phyloP scores from a whole-genome alignment of 345 rosid species.

The Cochlearia excelsa region DNA sequence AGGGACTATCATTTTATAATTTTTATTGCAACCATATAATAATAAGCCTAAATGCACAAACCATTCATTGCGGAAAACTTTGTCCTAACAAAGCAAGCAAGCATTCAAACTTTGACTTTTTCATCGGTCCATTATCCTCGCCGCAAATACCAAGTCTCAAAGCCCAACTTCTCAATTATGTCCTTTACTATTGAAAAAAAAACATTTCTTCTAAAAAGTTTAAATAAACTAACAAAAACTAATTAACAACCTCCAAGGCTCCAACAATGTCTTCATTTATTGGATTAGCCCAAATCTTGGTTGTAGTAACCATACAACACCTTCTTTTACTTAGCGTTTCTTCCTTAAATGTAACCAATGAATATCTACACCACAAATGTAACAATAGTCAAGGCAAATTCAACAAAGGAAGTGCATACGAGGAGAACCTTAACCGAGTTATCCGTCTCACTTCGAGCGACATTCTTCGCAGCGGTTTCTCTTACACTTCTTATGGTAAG shows the following conservation, averaged over 20 bases:
- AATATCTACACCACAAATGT: constrained; percentile 38
- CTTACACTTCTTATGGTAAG: neutral
- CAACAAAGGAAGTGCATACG: constrained; percentile 31
- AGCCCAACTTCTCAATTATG: neutral
- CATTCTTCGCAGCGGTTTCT: neutral
- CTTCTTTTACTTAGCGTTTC: neutral
- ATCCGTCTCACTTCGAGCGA: neutral
- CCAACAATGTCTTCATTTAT: neutral
- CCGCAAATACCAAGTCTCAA: constrained; percentile 13
- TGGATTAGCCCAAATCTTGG: constrained; percentile 3
- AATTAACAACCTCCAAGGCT: neutral
- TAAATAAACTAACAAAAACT: too few species aligned
- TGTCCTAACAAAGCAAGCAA: too few species aligned
- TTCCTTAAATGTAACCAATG: constrained; percentile 20
- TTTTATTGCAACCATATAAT: too few species aligned
- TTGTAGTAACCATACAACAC: constrained; percentile 14
- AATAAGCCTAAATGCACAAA: too few species aligned
- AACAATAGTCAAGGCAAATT: constrained; percentile 33
- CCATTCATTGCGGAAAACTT: too few species aligned
- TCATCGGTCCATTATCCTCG: constrained; percentile 1
- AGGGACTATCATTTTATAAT: too few species aligned
- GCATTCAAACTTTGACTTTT: neutral
- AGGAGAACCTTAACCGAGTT: constrained; percentile 37
- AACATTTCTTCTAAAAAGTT: neutral
- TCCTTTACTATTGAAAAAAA: neutral